Conservation (phyloP, 2,329 filamentous ascomycete species). For the Epicoccum nigrum region DNA sequence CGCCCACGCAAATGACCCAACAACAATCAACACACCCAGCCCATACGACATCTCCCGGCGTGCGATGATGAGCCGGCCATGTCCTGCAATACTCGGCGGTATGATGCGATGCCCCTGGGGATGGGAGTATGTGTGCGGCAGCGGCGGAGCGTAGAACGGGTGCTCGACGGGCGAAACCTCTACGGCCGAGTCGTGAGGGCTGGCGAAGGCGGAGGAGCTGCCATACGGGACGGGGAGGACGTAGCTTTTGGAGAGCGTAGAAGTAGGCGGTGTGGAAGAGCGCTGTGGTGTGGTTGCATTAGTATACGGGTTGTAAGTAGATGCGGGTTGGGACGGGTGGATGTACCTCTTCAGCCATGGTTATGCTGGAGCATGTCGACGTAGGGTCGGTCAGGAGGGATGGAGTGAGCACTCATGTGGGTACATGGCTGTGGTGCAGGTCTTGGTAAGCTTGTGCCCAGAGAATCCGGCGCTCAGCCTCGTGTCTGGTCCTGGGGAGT, state of each 20-base stretch:
- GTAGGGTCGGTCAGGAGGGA: neutral
- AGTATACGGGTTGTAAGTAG: neutral
- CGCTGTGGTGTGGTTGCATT: neutral
- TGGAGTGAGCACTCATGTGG: slow-evolving; percentile 3
- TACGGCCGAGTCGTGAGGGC: slow-evolving; percentile 21
- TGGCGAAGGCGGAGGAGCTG: slow-evolving; percentile 3
- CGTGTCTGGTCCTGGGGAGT: slow-evolving; percentile 5
- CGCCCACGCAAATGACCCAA: slow-evolving; percentile 27
- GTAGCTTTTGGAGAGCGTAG: neutral
- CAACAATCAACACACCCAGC: slow-evolving; percentile 20
- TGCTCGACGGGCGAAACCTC: slow-evolving; percentile 14
- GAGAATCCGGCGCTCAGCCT: slow-evolving; percentile 21
- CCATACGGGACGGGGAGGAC: slow-evolving; percentile 22
- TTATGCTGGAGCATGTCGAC: slow-evolving; percentile 13
- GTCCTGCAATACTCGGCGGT: slow-evolving; percentile 30
- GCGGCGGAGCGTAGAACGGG: slow-evolving; percentile 12
- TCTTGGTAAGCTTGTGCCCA: slow-evolving; percentile 19
- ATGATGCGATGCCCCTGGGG: slow-evolving; percentile 30
- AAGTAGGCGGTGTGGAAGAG: neutral
- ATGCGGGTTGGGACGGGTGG: neutral
- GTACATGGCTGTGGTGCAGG: slow-evolving; percentile 11
- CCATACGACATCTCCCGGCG: slow-evolving; percentile 30
- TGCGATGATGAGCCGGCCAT: slow-evolving; percentile 28
- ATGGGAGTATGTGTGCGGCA: slow-evolving; percentile 16
- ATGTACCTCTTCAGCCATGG: slow-evolving; percentile 27